Percentiles rank a stretch among this genome's conserved stretches.
Conservation (phyloP, 805 yeast species). For the Ogataea nonfermentans region DNA sequence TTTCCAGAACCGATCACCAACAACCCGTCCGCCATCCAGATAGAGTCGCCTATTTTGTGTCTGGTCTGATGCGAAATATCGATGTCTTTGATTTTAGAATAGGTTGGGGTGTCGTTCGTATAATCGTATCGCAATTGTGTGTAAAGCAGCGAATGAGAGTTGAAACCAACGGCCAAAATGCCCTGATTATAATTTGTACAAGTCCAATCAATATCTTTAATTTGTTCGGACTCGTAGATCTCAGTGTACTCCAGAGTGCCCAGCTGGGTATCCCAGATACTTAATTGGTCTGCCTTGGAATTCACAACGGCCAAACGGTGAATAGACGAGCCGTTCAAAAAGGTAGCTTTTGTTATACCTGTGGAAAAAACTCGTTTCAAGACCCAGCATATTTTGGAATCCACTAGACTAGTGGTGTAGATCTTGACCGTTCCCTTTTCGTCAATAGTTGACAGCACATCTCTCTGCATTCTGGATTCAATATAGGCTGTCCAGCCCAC, state of each 20-base stretch:
- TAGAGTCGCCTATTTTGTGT: conserved; percentile 83
- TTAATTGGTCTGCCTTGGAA: conserved; percentile 45
- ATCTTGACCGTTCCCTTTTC: conserved; percentile 46
- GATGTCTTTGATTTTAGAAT: conserved; percentile 69
- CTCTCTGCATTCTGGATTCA: conserved; percentile 32
- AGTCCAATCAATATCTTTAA: conserved; percentile 88
- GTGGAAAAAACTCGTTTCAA: conserved; percentile 52
- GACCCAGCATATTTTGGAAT: conserved; percentile 47
- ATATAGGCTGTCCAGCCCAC: conserved; percentile 49
- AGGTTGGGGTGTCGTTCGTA: conserved; percentile 75
- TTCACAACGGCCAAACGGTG: conserved; percentile 76
- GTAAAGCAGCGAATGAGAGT: conserved; percentile 58
- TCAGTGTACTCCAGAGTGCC: conserved; percentile 66
- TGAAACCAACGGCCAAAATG: conserved; percentile 78
- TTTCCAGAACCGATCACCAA: conserved; percentile 87
- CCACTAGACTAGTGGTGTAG: conserved; percentile 41
- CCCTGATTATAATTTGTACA: conserved; percentile 63
- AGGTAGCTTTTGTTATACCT: conserved; percentile 48
- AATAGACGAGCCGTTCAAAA: conserved; percentile 71
- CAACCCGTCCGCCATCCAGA: conserved; percentile 79
- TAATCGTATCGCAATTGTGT: conserved; percentile 87
- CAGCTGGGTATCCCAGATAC: conserved; percentile 78
- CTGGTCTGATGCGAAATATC: conserved; percentile 70
- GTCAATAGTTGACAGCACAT: conserved; percentile 60
- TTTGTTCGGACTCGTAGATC: conserved; percentile 34